Conservation (phyloP, 495 filamentous ascomycete genomes). For the Penicillium atrosanguineum region DNA sequence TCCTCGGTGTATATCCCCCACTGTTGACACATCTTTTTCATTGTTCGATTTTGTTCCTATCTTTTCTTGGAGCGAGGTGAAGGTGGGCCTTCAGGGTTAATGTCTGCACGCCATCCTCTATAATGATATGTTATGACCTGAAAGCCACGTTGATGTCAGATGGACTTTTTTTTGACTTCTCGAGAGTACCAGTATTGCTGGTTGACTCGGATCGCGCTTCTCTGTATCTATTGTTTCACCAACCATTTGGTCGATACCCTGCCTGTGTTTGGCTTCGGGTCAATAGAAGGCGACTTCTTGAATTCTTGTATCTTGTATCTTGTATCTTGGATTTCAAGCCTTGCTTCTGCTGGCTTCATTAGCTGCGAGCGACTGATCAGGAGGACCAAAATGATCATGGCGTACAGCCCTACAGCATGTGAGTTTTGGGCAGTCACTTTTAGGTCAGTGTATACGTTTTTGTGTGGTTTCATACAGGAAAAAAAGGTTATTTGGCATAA, state of each 20-base stretch:
- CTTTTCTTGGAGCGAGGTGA: slow-evolving; percentile 10
- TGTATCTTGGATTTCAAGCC: no score
- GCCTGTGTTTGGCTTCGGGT: background rate
- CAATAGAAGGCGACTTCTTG: slow-evolving; percentile 10
- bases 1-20: slow-evolving; percentile 17
- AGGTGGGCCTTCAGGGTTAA: slow-evolving; percentile 13
- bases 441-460: background rate
- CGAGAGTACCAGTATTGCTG: slow-evolving; percentile 7
- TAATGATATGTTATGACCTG: slow-evolving; percentile 30
- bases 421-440: background rate
- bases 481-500: background rate
- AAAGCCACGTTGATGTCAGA: slow-evolving; percentile 4
- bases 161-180: slow-evolving; percentile 6
- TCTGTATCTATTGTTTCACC: slow-evolving; percentile 21
- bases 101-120: slow-evolving; percentile 22
- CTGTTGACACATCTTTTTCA: slow-evolving; percentile 1
- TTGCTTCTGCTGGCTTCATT: background rate
- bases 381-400: background rate
- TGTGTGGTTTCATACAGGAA: background rate
- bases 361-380: background rate
- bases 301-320: no score
- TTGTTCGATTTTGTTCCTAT: slow-evolving; percentile 3
- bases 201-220: slow-evolving; percentile 6
- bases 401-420: background rate
- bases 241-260: slow-evolving; percentile 8